Base-by-base conservation (phyloP, 768 basidiomycete species). In the Cyclocybe aegerita region DNA sequence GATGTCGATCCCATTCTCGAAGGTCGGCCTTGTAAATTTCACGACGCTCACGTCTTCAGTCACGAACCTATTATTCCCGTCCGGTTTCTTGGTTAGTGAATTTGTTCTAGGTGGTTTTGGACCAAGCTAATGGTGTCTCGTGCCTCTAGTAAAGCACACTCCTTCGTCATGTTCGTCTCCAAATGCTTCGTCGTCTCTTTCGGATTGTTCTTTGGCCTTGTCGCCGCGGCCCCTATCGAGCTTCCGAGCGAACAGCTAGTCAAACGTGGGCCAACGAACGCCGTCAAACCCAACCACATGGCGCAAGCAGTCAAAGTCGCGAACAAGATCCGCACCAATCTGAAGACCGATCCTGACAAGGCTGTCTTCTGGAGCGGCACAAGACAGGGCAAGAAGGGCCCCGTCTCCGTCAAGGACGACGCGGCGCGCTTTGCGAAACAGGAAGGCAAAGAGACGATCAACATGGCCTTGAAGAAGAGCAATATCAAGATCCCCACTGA, bases 301-400 rank as follows among this genome's bases (percentile, higher is more conserved):
- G 48, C 14, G 1, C 47, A 53, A 14, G 47, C 52, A 16, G 43
- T 40, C 31, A 3, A 4, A 3, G 34, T 41, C 14, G 36, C 14
- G 8, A 12, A 15, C 42, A 38, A 49, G 36, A 32, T 53, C 2
- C 34, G 35, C 9, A 39, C 48, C 4, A 17, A 1, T 14, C 31
- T 53, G 16, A 31, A 43, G 31, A 46, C 52, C 42, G 45, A 43
- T n/a, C 10, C 34, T 3, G 40, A 31, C 23, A 45, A 51, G 32
- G 34, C 54, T 36, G 44, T 55, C 36, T 55, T 55, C 43, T 55
- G 54, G 54, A 55, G 54, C 42, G 54, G 54, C 6, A 39, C 11
- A 4, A 29, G 30, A 8, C 9, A 16, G 0, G 42, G 36, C 5
- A 15, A 32, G 4, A 15, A 33, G 32, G 54, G 39, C 4, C 38